Evolutionary conservation across 176 grass and related monocot species (phyloP), one percentile per base, ranked within the genome.

Genomic region (Avena insularis): DNA sequence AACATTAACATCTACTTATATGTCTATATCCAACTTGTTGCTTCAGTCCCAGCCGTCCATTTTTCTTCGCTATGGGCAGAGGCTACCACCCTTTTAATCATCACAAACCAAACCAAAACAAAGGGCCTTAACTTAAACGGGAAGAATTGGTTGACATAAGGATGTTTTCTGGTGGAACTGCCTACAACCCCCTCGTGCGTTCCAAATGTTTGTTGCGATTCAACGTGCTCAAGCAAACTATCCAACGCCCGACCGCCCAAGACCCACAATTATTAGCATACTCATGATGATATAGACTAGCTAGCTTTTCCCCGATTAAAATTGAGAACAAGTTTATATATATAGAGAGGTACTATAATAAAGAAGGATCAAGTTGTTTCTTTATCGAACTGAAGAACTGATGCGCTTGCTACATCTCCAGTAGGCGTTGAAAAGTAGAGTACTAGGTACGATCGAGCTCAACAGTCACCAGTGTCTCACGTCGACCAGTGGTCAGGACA

Each of bases 51-150:
- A 36, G 6, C 35, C 66, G 14, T 69, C 6, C 33, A 40, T 40
- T 40, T 19, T 69, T 10, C 33, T 40, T 19, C 7, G 33, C 38
- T 16, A 36, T 19, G 16, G 17, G 16, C 14, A 70, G 16, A 70
- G 10, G 10, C 70, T 73, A 21, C 17, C 70, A 21, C 48, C 33
- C 46, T 31, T 31, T 31, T 75, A 75, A 17, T 67, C 64, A 54
- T 76, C 3, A 5, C 72, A 31, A n/a, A 7, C 56, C 67, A 70
- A 77, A 35, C 27, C 78, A 87, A 53, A 51, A 12, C 8, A 47
- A 48, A n/a, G 3, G 70, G 2, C 49, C 75, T 90, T 90, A 53
- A 12, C 89, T 84, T 91, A 75, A 87, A 87, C 80, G 75, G 58
- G 67, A 91, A 83, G 85, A 57, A 79, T 38, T 47, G 23, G 80